These are phyloP conservation scores for Fusarium coicis DNA, from an alignment of 2,329 filamentous ascomycete genomes.

Conservation along the genomic window DNA sequence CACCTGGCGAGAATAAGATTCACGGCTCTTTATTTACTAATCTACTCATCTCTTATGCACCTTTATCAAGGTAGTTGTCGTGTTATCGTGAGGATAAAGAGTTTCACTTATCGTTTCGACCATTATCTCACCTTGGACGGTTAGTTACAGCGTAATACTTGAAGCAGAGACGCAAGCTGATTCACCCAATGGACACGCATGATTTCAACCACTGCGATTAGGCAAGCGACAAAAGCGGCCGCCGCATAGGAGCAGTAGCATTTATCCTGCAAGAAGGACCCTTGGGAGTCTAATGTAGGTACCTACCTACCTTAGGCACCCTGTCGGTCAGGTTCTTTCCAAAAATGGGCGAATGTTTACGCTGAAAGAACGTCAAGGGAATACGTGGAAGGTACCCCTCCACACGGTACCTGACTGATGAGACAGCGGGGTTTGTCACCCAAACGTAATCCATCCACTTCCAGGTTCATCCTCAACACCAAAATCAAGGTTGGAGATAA, in stretches of 20 bases:
- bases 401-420: conserved; percentile 7
- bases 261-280: neutral
- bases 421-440: conserved; percentile 29
- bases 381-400: conserved; percentile 6
- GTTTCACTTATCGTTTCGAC: neutral
- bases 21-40: neutral
- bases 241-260: neutral
- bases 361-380: conserved; percentile 1
- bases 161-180: neutral
- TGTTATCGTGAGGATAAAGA: neutral
- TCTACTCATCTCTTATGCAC: neutral
- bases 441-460: conserved; percentile 32
- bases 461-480: conserved; percentile 18
- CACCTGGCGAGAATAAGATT: neutral
- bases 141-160: neutral
- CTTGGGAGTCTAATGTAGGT: neutral
- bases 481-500: conserved; percentile 20
- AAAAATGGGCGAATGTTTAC: neutral
- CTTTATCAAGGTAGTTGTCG: neutral
- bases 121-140: neutral
- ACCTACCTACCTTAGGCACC: neutral
- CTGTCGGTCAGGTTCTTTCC: neutral
- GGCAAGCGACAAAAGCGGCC: neutral
- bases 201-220: neutral
- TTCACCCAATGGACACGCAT: neutral